A percentile compares a stretch with the other conserved stretches of the same genome.
Evolutionary conservation across 2,329 filamentous ascomycete genomes (phyloP).

Genomic region (Colletotrichum falcatum): DNA sequence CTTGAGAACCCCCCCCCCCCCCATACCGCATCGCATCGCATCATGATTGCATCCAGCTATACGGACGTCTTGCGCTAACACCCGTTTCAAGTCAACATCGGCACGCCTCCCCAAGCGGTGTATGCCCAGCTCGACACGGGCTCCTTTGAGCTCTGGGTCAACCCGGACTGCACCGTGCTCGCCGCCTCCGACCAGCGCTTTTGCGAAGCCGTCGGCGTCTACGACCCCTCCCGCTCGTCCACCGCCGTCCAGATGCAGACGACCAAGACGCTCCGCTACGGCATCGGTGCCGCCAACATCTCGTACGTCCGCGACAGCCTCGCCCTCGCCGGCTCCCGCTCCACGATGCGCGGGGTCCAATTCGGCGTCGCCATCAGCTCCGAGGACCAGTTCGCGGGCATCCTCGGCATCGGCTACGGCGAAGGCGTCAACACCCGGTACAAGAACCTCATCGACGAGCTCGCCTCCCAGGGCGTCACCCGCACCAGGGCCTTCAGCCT

Average conservation of each 20-base stretch:
- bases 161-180: constrained; percentile 67
- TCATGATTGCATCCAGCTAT: not conserved
- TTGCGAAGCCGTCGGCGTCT: constrained; percentile 60
- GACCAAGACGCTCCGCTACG: constrained; percentile 60
- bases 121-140: constrained; percentile 70
- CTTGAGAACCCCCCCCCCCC: not conserved
- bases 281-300: constrained; percentile 63
- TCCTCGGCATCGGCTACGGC: constrained; percentile 81
- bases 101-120: constrained; percentile 65
- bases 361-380: constrained; percentile 72
- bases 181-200: constrained; percentile 55
- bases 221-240: constrained; percentile 57
- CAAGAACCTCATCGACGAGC: constrained; percentile 64
- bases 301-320: constrained; percentile 63
- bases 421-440: constrained; percentile 59
- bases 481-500: constrained; percentile 73
- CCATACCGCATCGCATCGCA: not conserved
- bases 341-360: constrained; percentile 64
- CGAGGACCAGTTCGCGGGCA: constrained; percentile 64
- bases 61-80: constrained; percentile 2
- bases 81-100: constrained; percentile 56
- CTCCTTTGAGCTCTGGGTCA: constrained; percentile 72
- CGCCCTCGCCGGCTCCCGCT: constrained; percentile 52
- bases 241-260: constrained; percentile 50
- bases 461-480: constrained; percentile 64